These are phyloP conservation scores for Bruguiera parviflora DNA, from an alignment of 345 rosid genomes.

Conservation along the genomic window DNA sequence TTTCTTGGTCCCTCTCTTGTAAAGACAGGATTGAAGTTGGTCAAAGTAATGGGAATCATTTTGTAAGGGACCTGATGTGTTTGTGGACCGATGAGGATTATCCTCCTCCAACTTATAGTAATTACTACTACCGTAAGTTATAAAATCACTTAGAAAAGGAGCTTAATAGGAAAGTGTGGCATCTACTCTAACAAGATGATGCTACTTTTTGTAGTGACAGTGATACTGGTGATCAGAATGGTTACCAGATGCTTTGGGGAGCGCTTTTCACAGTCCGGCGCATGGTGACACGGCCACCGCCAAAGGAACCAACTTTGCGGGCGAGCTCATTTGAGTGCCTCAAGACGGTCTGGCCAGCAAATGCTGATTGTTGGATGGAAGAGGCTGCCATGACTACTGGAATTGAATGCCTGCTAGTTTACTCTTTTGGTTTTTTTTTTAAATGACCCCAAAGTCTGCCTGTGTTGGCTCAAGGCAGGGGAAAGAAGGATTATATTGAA, in stretches of 20 bases:
- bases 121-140: no score
- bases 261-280: slow-evolving; percentile 75
- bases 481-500: slow-evolving; percentile 31
- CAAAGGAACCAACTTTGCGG: slow-evolving; percentile 59
- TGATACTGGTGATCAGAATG: not conserved
- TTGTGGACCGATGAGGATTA: no score
- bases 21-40: no score
- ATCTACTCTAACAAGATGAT: no score
- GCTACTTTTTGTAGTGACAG: not conserved
- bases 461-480: not conserved
- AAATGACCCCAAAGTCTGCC: not conserved
- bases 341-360: slow-evolving; percentile 70
- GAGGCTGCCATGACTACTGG: slow-evolving; percentile 64
- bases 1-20: no score
- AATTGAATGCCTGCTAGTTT: not conserved
- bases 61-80: no score
- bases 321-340: slow-evolving; percentile 64
- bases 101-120: no score
- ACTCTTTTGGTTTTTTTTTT: no score
- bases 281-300: slow-evolving; percentile 70
- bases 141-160: no score
- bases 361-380: slow-evolving; percentile 76
- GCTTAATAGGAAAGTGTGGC: no score
- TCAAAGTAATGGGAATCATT: no score
- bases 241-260: slow-evolving; percentile 87